phyloP scores from a whole-genome alignment of 495 filamentous ascomycete genomes.

The Amphirosellinia nigrospora region DNA sequence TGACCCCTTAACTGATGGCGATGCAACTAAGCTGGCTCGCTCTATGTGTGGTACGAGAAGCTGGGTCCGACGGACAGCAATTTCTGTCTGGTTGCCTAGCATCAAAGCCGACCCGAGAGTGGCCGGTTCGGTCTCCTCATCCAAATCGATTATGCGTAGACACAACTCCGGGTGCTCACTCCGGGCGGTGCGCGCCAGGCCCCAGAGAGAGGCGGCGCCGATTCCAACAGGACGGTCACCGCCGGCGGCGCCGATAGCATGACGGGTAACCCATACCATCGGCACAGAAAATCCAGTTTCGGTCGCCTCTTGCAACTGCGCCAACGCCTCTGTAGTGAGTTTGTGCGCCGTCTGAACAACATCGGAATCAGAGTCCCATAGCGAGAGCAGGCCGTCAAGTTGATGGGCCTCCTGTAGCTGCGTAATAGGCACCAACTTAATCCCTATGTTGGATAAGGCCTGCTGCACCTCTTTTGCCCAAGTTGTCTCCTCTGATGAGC shows the following conservation, averaged over 20 bases:
- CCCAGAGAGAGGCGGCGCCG: slow-evolving; percentile 38
- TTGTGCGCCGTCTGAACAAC: slow-evolving; percentile 27
- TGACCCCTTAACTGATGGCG: neutral
- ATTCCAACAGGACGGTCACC: slow-evolving; percentile 26
- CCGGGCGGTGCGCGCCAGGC: slow-evolving; percentile 38
- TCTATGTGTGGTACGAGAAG: slow-evolving; percentile 28
- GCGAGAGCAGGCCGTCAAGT: slow-evolving; percentile 34
- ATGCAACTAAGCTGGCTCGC: slow-evolving; percentile 9
- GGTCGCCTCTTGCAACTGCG: slow-evolving; percentile 30
- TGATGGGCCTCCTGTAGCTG: slow-evolving; percentile 29
- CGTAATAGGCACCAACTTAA: slow-evolving; percentile 21
- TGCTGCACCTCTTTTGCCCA: slow-evolving; percentile 13
- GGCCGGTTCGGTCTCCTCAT: slow-evolving; percentile 8
- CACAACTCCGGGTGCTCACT: slow-evolving; percentile 39
- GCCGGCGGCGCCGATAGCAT: slow-evolving; percentile 31
- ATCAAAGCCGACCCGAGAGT: slow-evolving; percentile 27
- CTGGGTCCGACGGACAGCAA: slow-evolving; percentile 26
- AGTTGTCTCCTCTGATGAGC: neutral
- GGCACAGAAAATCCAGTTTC: slow-evolving; percentile 25
- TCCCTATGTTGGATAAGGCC: slow-evolving; percentile 25
- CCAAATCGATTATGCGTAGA: slow-evolving; percentile 38
- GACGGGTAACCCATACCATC: slow-evolving; percentile 39
- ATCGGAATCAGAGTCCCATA: slow-evolving; percentile 37
- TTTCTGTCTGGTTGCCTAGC: slow-evolving; percentile 29
- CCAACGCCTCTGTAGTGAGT: slow-evolving; percentile 29